Evolutionary conservation across 371 early-diverging fungal genomes (phyloP), one percentile per base, ranked within the genome.

Genomic region (Mucor mucedo): DNA sequence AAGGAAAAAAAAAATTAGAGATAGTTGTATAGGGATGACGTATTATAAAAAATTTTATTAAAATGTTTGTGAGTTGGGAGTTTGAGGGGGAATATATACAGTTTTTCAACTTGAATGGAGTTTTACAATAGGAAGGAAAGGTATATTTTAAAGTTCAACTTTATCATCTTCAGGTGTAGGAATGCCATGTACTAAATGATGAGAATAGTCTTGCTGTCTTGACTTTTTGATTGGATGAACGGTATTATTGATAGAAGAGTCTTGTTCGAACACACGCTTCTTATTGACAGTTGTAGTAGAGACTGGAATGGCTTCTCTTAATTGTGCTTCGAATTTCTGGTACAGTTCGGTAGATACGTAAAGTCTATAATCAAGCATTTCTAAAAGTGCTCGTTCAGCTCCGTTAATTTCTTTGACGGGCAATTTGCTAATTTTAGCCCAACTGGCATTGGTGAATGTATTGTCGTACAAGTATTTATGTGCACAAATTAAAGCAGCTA

Each of bases 401-500:
- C 79, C 71, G 70, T 87, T 87, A 71, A 93, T 86, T 79, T 93
- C 91, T 16, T 76, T 57, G 7, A 88, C 80, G 21, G 89, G 81
- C 33, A 93, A 75, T 65, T 88, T 85, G 40, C 91, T 89, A 52
- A 93, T 84, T 77, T 89, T 89, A 58, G 88, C 85, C 93, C 93
- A 93, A 21, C 91, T 90, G 48, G 83, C 84, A 79, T 91, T 92
- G 30, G 91, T 89, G 76, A 89, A 93, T 45, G 92, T 88, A 60
- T 87, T 84, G 78, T 93, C 93, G 64, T 85, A 85, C 62, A 91
- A 84, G 63, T 89, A 93, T 70, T 93, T 93, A 52, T 90, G 89
- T 9, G 93, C 92, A 60, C 87, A 81, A 55, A 93, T 89, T 49
- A 93, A 66, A 5, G 91, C 88, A 39, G 91, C 92, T 21, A 92